phyloP scores from a whole-genome alignment of 768 basidiomycete genomes.

The Sistotremastrum niveocremeum region DNA sequence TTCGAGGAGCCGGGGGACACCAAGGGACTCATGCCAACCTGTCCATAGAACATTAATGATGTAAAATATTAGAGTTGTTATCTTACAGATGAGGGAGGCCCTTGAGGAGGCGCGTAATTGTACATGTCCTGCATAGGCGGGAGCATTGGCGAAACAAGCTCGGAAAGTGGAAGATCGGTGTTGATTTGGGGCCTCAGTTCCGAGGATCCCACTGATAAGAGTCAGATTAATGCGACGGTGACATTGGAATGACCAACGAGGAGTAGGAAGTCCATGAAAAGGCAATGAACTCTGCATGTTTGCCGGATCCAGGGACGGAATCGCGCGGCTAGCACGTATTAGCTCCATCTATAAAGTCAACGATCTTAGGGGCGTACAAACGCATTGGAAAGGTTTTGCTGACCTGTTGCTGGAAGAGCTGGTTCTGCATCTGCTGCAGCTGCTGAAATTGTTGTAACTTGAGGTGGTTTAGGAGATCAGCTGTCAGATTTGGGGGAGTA shows the following conservation, averaged over 20 bases:
- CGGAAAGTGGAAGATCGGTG: constrained; percentile 16
- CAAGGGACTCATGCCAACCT: not conserved
- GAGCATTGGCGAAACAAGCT: constrained; percentile 14
- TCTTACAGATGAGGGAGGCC: constrained; percentile 14
- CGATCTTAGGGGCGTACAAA: constrained; percentile 5
- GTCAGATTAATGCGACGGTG: constrained; percentile 11
- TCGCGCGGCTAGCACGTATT: constrained; percentile 32
- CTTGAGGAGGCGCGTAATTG: constrained; percentile 3
- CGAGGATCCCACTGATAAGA: constrained; percentile 38
- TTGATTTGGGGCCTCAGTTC: constrained; percentile 45
- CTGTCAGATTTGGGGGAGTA: constrained; percentile 6
- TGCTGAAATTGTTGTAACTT: constrained; percentile 67
- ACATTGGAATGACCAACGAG: constrained; percentile 30
- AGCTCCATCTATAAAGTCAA: constrained; percentile 43
- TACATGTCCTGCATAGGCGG: constrained; percentile 8
- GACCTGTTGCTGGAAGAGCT: constrained; percentile 86
- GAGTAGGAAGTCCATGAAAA: constrained; percentile 51
- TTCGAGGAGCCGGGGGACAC: constrained; percentile 7
- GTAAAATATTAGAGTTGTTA: constrained; percentile 13
- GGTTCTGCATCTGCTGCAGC: constrained; percentile 64
- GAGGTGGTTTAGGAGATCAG: constrained; percentile 33
- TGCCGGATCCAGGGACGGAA: constrained; percentile 18
- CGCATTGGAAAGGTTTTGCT: constrained; percentile 12
- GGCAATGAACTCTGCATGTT: constrained; percentile 6
- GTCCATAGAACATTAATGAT: not conserved